These are phyloP conservation scores for Prunus kanzakura DNA, from an alignment of 306 rosid species.

Conservation along the genomic window DNA sequence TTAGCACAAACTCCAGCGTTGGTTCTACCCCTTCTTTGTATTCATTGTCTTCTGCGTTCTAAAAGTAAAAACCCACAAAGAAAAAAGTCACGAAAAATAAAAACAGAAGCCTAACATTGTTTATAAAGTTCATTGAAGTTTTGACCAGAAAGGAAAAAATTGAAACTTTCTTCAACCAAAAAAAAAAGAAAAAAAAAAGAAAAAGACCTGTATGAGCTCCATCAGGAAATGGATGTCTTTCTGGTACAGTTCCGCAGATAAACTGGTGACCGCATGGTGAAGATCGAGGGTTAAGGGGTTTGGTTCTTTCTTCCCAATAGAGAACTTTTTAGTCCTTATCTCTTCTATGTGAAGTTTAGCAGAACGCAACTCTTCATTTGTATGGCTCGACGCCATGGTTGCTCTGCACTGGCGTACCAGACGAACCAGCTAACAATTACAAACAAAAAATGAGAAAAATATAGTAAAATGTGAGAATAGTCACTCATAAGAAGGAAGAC, in stretches of 20 bases:
- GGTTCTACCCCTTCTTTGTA: conserved; percentile 15
- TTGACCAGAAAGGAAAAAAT: not conserved
- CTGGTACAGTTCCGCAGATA: conserved; percentile 17
- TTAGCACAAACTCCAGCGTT: conserved; percentile 24
- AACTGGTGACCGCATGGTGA: conserved; percentile 5
- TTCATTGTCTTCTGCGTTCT: conserved; percentile 25
- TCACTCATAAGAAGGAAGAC: not conserved
- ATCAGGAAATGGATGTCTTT: conserved; percentile 22
- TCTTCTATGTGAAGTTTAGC: not conserved
- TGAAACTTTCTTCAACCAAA: not conserved
- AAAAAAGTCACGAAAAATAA: not conserved
- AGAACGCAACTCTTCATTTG: not conserved
- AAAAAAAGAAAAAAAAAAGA: not conserved
- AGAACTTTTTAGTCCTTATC: conserved; percentile 20
- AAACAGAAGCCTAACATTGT: not conserved
- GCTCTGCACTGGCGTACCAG: not conserved
- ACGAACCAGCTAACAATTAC: not conserved
- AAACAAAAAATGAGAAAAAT: not conserved
- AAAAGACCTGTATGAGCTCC: conserved; percentile 15
- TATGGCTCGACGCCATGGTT: not conserved
- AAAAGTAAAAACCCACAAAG: not conserved
- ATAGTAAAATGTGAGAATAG: not conserved
- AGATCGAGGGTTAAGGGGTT: conserved; percentile 24
- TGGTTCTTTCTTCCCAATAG: not conserved
- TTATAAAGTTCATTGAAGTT: not conserved